These are phyloP conservation scores for Austroboletus novae-zelandiae DNA, from an alignment of 1,284 basidiomycete species.

Conservation along the genomic window DNA sequence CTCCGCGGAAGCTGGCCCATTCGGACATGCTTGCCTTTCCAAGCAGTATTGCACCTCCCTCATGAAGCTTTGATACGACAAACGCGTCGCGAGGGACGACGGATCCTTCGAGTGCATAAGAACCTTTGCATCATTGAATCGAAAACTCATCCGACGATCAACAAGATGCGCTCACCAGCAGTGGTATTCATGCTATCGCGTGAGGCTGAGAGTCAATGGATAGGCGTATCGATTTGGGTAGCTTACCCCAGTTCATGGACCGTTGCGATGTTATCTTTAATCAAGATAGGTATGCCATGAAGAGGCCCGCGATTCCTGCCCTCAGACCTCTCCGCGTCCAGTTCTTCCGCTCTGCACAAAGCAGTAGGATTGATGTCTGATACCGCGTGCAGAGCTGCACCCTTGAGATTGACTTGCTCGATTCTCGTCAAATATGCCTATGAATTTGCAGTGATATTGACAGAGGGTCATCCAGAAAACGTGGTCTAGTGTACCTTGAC, in stretches of 20 bases:
- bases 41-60: conserved; percentile 53
- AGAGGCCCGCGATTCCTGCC: conserved; percentile 50
- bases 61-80: conserved; percentile 55
- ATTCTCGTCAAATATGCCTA: conserved; percentile 71
- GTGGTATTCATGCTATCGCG: conserved; percentile 61
- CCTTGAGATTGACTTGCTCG: conserved; percentile 67
- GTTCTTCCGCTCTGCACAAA: conserved; percentile 46
- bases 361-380: conserved; percentile 61
- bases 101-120: conserved; percentile 55
- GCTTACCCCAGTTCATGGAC: conserved; percentile 40
- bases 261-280: conserved; percentile 38
- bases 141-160: neutral
- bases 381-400: conserved; percentile 58
- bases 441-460: neutral
- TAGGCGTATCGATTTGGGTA: neutral
- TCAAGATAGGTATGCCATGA: conserved; percentile 69
- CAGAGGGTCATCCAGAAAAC: neutral
- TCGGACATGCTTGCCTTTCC: conserved; percentile 50
- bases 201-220: neutral
- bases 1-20: conserved; percentile 49
- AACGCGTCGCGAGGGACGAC: conserved; percentile 65
- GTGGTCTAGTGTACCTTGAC: conserved; percentile 15
- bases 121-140: conserved; percentile 36
- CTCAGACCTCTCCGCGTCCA: conserved; percentile 53
- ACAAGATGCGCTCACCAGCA: conserved; percentile 28